Base-by-base conservation (phyloP, 805 yeast genomes). In the Barnettozyma wickerhamii region DNA sequence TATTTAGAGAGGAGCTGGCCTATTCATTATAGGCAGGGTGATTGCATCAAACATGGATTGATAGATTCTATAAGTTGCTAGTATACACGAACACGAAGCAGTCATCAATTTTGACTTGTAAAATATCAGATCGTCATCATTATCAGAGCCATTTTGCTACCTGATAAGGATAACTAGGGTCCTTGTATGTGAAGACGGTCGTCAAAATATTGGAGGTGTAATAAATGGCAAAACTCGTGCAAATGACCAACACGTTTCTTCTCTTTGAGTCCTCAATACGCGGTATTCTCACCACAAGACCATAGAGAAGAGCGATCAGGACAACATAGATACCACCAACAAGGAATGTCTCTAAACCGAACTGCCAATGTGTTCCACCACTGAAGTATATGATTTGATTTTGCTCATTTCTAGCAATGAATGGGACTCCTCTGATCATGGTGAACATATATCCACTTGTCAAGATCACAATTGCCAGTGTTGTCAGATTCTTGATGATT, bases 401-500 rank as follows among this genome's bases (percentile, higher is more conserved):
- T 3, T 75, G 53, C 3, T 70, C 75, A 51, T 72, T 65, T 40
- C 64, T 66, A 1, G 81, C 79, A 15, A 84, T 47, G 36, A 85
- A 76, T 3, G 91, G 88, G 1, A 79, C 76, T 1, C 70, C 69
- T 49, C 80, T 68, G 38, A 80, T 79, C 19, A 72, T 60, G 1
- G 84, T 72, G 55, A 79, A 85, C 62, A 76, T 80, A 49, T 75
- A 75, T 1, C 95, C 95, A 27, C 84, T 69, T 10, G 74, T 60
- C 38, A 77, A 72, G 2, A 70, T 43, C 30, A 75, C 55, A 12
- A 78, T 69, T 2, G 66, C 47, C 5, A 61, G 45, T 5, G 79
- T 58, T 3, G 73, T 51, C 1, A 69, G n/a, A 18, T 65, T 47
- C 15, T 52, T 45, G 41, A 62, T 50, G 19, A 62, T 49, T 9